These are phyloP conservation scores for Venturia asperata DNA, from an alignment of 2,329 filamentous ascomycete species.

Conservation along the genomic window DNA sequence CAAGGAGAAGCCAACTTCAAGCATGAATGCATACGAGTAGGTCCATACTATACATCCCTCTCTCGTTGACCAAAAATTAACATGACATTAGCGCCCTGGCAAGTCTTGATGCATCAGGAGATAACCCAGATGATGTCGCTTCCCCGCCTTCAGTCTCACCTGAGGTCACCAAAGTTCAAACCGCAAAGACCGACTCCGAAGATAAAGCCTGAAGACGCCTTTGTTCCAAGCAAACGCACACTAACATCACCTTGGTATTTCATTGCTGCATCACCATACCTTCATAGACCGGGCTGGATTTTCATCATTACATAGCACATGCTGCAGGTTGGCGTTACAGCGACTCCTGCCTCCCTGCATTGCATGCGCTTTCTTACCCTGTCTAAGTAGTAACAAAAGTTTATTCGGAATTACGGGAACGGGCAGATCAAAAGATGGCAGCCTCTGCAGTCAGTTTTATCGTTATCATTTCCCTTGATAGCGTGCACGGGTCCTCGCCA, in stretches of 20 bases:
- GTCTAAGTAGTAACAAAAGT: constrained; percentile 15
- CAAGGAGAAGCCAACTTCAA: constrained; percentile 57
- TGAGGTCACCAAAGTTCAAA: constrained; percentile 49
- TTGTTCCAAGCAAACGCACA: not conserved
- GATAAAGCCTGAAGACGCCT: constrained; percentile 7
- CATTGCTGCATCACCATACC: constrained; percentile 6
- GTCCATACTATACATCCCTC: constrained; percentile 29
- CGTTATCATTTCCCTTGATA: not conserved
- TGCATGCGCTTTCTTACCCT: constrained; percentile 9
- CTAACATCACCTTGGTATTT: not conserved
- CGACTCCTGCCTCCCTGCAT: constrained; percentile 8
- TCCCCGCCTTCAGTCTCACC: constrained; percentile 68
- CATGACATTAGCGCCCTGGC: constrained; percentile 43
- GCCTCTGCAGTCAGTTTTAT: not conserved
- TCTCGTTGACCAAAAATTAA: not conserved
- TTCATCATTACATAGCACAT: constrained; percentile 13
- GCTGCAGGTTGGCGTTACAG: not conserved
- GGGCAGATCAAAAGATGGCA: constrained; percentile 2
- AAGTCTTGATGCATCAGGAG: constrained; percentile 42
- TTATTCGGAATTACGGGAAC: not conserved
- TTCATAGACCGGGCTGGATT: not conserved
- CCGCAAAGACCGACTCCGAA: constrained; percentile 19
- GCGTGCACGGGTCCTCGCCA: constrained; percentile 1
- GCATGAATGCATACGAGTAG: constrained; percentile 90
- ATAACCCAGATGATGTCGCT: constrained; percentile 50